Conservation (phyloP, 768 basidiomycete species). For the Boletus barrowsii region DNA sequence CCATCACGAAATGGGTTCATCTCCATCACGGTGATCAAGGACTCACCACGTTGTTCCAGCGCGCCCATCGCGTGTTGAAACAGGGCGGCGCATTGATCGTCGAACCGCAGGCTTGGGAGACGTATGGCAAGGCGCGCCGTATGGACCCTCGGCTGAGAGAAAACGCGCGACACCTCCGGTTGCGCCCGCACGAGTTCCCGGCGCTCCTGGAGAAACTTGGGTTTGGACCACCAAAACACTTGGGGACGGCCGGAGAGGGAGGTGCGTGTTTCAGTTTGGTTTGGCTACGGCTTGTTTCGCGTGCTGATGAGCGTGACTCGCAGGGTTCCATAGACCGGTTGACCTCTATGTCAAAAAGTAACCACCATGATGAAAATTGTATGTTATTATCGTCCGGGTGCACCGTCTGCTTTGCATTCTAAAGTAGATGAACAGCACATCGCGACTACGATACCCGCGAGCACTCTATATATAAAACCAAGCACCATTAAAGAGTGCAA, state of each 20-base stretch:
- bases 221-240: constrained; percentile 47
- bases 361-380: neutral
- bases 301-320: constrained; percentile 1
- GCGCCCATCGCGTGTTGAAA: constrained; percentile 54
- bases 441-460: no score
- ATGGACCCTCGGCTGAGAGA: constrained; percentile 64
- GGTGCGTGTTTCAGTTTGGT: constrained; percentile 38
- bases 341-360: constrained; percentile 55
- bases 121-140: constrained; percentile 74
- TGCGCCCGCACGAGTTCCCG: constrained; percentile 66
- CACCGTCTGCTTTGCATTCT: no score
- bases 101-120: constrained; percentile 84
- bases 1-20: constrained; percentile 91
- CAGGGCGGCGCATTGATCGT: constrained; percentile 68
- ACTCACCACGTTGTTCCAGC: constrained; percentile 62
- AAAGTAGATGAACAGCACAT: no score
- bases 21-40: constrained; percentile 77
- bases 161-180: constrained; percentile 50
- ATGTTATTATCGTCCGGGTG: no score
- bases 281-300: no score
- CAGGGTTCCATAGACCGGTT: constrained; percentile 40
- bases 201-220: constrained; percentile 55
- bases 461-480: no score
- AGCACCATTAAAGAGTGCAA: no score
- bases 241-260: constrained; percentile 61